Percentiles rank a stretch among this genome's conserved stretches.
phyloP scores from a whole-genome alignment of 257 asterid genomes.

The Solanum chilense region DNA sequence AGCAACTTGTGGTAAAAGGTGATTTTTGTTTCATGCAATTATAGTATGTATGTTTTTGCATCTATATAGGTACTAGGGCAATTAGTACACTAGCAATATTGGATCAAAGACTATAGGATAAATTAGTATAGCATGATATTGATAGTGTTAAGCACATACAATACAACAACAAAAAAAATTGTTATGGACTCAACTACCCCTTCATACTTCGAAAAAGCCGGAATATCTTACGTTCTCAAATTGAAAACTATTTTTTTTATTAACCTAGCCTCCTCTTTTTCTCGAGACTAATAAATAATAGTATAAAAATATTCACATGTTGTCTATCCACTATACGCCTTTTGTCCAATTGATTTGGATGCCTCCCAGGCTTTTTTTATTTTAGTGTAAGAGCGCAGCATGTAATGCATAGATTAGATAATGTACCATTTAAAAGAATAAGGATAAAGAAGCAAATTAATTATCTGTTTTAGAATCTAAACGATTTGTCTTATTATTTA shows the following conservation, averaged over 20 bases:
- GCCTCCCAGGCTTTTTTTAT: no score
- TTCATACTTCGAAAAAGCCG: no score
- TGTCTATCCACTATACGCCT: not conserved
- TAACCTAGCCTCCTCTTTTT: not conserved
- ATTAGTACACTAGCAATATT: not conserved
- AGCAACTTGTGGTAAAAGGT: not conserved
- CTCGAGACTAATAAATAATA: not conserved
- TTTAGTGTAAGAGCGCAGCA: no score
- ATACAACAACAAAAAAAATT: not conserved
- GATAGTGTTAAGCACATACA: not conserved
- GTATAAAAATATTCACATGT: not conserved
- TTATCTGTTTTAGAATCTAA: no score
- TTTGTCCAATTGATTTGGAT: no score
- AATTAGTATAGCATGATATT: not conserved
- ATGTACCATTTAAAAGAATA: rapidly evolving
- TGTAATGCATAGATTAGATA: no score
- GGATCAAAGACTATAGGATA: not conserved
- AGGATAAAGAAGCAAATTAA: no score
- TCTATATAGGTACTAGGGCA: not conserved
- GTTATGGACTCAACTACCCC: not conserved
- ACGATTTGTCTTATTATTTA: no score
- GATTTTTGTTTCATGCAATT: not conserved
- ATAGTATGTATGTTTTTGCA: not conserved
- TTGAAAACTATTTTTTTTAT: rapidly evolving
- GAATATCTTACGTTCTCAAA: no score